Percentiles rank a stretch among this genome's conserved stretches.
These are phyloP conservation scores for Chaetomium olivaceum DNA, from an alignment of 2,329 filamentous ascomycete species.

Conservation along the genomic window DNA sequence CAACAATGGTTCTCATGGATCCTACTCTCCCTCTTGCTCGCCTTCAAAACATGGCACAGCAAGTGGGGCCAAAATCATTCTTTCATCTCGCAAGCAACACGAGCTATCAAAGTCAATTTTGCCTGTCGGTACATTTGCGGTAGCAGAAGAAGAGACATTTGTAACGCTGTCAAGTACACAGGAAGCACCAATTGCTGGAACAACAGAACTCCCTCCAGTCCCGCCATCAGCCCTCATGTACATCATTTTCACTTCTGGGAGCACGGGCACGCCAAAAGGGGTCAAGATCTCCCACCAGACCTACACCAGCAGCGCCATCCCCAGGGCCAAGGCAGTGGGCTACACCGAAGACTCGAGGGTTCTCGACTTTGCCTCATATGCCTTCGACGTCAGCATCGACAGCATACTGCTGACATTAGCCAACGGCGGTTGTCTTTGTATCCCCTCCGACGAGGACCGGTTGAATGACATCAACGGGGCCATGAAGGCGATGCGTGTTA, in stretches of 20 bases:
- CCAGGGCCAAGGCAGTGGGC: slow-evolving; percentile 48
- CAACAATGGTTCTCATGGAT: slow-evolving; percentile 32
- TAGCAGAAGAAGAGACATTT: slow-evolving; percentile 11
- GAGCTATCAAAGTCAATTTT: slow-evolving; percentile 21
- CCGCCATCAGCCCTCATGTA: slow-evolving; percentile 29
- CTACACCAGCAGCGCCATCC: slow-evolving; percentile 36
- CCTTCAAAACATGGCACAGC: slow-evolving; percentile 28
- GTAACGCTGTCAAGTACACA: not conserved
- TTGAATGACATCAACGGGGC: slow-evolving; percentile 30
- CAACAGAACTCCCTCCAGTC: slow-evolving; percentile 24
- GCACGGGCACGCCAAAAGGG: slow-evolving; percentile 57
- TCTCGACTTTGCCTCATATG: slow-evolving; percentile 40
- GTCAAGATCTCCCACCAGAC: slow-evolving; percentile 42
- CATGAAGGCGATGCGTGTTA: slow-evolving; percentile 39
- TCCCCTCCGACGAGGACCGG: slow-evolving; percentile 39
- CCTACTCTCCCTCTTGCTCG: slow-evolving; percentile 29
- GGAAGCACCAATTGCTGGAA: not conserved
- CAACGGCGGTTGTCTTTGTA: slow-evolving; percentile 45
- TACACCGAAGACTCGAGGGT: slow-evolving; percentile 39
- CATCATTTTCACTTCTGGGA: slow-evolving; percentile 55
- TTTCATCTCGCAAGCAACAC: slow-evolving; percentile 19
- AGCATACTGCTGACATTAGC: slow-evolving; percentile 45
- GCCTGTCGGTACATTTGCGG: slow-evolving; percentile 13
- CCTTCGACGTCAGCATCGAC: slow-evolving; percentile 46
- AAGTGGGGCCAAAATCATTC: slow-evolving; percentile 26